Evolutionary conservation across 495 filamentous ascomycete genomes (phyloP), one percentile per base, ranked within the genome.

Genomic region (Podospora pseudopauciseta): DNA sequence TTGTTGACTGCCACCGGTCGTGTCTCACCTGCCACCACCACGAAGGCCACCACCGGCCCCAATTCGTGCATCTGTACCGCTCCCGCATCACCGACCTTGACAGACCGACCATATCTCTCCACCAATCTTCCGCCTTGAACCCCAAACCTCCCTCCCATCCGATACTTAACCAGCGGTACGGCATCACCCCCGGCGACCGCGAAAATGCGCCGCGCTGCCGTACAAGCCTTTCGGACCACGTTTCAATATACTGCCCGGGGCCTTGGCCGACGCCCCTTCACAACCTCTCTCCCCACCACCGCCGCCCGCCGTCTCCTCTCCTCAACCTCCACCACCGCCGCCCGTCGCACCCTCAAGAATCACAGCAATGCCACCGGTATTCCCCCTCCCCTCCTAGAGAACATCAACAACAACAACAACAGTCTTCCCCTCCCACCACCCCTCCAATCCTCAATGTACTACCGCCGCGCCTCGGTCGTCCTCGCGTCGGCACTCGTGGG

Each of bases 391-490:
- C 60, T 72, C 54, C 54, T 73, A 55, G 71, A 56, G n/a, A 27
- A 65, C 44, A 67, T 61, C 49, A 56, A 27, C 4, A 11, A 64
- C 39, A 44, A 61, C 49, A 18, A 7, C 39, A 67, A 73, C 54
- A 67, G 74, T 74, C 70, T 68, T 16, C 39, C 28, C 18, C 69
- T 78, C 65, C 67, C 65, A 69, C 77, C 79, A 64, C 80, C 81
- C 66, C 77, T 83, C 44, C 80, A 74, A 64, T 81, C 82, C 54
- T 84, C 82, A 68, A 84, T 84, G 82, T 83, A 80, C 72, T 65
- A 82, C 70, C 81, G 82, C 54, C 78, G 81, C 30, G 73, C 81
- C 63, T 79, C 78, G 9, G 70, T 82, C 64, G 80, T 78, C 27
- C 65, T 83, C 58, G 74, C 80, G 53, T 84, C 82, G 53, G 79